Evolutionary conservation across 2,329 filamentous ascomycete species (phyloP).

Genomic region (Mollisiaceae sp.): DNA sequence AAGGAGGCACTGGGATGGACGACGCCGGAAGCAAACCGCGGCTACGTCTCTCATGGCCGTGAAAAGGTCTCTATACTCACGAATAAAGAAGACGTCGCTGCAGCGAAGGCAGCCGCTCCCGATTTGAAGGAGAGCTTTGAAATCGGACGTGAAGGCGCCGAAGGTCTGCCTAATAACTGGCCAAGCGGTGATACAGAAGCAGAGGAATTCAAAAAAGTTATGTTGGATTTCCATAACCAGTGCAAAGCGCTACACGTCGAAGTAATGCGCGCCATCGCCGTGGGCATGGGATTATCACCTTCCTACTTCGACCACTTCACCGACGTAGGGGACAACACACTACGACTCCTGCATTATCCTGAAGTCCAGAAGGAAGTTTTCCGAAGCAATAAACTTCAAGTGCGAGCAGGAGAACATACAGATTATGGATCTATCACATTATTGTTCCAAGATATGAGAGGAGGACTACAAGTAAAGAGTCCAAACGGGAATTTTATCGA

Average conservation of each 20-base stretch:
- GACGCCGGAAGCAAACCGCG: conserved; percentile 73
- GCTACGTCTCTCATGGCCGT: conserved; percentile 62
- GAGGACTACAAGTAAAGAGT: conserved; percentile 62
- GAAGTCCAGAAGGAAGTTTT: conserved; percentile 51
- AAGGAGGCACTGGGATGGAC: conserved; percentile 75
- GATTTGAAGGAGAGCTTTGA: conserved; percentile 71
- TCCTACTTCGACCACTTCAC: conserved; percentile 79
- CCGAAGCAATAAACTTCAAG: conserved; percentile 55
- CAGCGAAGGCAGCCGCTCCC: conserved; percentile 59
- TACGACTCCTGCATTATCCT: conserved; percentile 65
- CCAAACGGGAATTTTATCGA: conserved; percentile 81
- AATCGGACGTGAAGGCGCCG: conserved; percentile 65
- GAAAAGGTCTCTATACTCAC: conserved; percentile 37
- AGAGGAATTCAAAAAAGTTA: conserved; percentile 69
- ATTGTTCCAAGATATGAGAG: conserved; percentile 58
- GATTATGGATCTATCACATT: conserved; percentile 59
- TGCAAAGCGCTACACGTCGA: conserved; percentile 77
- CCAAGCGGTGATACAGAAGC: conserved; percentile 56
- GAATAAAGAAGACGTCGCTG: conserved; percentile 44
- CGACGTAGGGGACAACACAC: conserved; percentile 65
- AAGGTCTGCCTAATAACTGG: conserved; percentile 78
- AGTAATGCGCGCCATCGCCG: conserved; percentile 82
- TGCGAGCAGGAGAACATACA: conserved; percentile 57
- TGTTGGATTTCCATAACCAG: conserved; percentile 75
- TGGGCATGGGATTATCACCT: conserved; percentile 76